These are phyloP conservation scores for Penicillium hesseltinei DNA, from an alignment of 2,329 filamentous ascomycete species.

Conservation along the genomic window DNA sequence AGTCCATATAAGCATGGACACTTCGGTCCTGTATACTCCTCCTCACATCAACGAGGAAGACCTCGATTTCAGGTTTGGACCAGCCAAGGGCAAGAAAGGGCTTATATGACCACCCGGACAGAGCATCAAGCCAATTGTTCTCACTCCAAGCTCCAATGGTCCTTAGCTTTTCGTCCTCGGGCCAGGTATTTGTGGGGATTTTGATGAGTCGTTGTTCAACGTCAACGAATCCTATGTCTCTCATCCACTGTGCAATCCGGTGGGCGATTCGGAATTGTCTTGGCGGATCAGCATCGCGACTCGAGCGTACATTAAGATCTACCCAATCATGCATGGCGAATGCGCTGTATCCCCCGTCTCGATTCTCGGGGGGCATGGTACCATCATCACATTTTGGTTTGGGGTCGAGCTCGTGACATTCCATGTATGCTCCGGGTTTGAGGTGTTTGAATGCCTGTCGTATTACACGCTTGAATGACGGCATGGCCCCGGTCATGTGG, in stretches of 20 bases:
- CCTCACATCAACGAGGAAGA: constrained; percentile 46
- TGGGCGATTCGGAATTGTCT: constrained; percentile 54
- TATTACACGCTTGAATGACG: constrained; percentile 57
- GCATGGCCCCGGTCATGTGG: constrained; percentile 57
- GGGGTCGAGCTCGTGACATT: constrained; percentile 47
- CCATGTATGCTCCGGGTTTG: constrained; percentile 55
- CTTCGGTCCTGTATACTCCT: constrained; percentile 41
- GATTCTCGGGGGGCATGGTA: constrained; percentile 51
- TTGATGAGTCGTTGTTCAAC: constrained; percentile 54
- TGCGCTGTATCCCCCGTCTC: constrained; percentile 31
- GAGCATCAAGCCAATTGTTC: constrained; percentile 45
- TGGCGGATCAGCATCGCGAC: constrained; percentile 44
- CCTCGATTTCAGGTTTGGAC: constrained; percentile 48
- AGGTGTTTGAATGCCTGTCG: constrained; percentile 52
- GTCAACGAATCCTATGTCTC: constrained; percentile 58
- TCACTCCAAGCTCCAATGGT: constrained; percentile 51
- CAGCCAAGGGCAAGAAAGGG: constrained; percentile 43
- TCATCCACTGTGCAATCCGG: constrained; percentile 54
- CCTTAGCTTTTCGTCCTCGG: constrained; percentile 48
- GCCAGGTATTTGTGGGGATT: constrained; percentile 54
- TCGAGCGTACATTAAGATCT: constrained; percentile 42
- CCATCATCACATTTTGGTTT: constrained; percentile 54
- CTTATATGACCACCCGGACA: constrained; percentile 47
- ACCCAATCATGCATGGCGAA: constrained; percentile 51
- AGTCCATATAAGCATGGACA: constrained; percentile 44